Conservation (phyloP, 495 filamentous ascomycete genomes). For the Talaromyces nanjingensis region DNA sequence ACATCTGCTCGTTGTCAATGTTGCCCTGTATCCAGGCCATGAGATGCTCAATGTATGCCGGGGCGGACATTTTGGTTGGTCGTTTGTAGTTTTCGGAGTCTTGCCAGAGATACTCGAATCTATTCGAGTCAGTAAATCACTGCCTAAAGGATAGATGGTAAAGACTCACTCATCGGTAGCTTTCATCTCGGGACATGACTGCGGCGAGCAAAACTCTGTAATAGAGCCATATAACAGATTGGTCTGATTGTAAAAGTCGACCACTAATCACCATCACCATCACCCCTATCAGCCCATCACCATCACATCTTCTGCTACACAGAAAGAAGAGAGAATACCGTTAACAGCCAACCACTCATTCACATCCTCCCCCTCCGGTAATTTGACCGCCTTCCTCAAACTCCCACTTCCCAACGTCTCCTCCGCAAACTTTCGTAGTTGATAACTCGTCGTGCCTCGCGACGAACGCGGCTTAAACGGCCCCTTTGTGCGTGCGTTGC, state of each 20-base stretch:
- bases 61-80: slow-evolving; percentile 96
- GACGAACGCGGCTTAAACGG: slow-evolving; percentile 89
- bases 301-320: too few relatives aligned
- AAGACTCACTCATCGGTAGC: slow-evolving; percentile 84
- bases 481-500: slow-evolving; percentile 81
- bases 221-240: slow-evolving; percentile 98
- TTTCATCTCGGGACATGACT: slow-evolving; percentile 98
- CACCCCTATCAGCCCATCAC: neutral
- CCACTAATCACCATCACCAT: slow-evolving; percentile 49
- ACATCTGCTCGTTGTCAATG: slow-evolving; percentile 91
- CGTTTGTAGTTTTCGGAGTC: slow-evolving; percentile 87
- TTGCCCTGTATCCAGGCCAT: slow-evolving; percentile 95
- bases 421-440: slow-evolving; percentile 94
- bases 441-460: slow-evolving; percentile 90
- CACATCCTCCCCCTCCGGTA: slow-evolving; percentile 93
- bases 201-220: slow-evolving; percentile 97
- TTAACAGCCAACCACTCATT: slow-evolving; percentile 98
- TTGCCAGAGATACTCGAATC: slow-evolving; percentile 99
- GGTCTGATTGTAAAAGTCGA: slow-evolving; percentile 99
- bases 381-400: slow-evolving; percentile 89
- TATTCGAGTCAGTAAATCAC: slow-evolving; percentile 21
- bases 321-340: slow-evolving; percentile 39
- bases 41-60: slow-evolving; percentile 93
- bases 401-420: slow-evolving; percentile 93
- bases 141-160: neutral